Percentiles rank a stretch among this genome's conserved stretches.
These are phyloP conservation scores for Jimgerdemannia lactiflua DNA, from an alignment of 192 early-diverging fungal species.

Conservation along the genomic window DNA sequence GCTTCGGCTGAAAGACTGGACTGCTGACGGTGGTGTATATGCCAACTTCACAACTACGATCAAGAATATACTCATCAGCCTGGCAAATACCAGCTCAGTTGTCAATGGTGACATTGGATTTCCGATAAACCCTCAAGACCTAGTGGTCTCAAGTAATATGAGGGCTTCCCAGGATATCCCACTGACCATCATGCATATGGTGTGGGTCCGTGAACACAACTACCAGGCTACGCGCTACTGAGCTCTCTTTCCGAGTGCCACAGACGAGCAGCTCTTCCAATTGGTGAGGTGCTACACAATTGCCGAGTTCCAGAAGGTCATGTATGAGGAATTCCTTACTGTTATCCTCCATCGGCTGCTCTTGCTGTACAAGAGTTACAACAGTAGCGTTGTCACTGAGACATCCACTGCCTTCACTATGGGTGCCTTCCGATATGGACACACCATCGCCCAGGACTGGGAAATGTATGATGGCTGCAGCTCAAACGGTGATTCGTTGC, in stretches of 20 bases:
- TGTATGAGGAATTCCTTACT: conserved; percentile 8
- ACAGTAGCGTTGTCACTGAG: conserved; percentile 1
- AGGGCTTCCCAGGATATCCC: conserved; percentile 41
- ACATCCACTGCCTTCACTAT: conserved; percentile 6
- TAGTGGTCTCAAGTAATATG: conserved; percentile 7
- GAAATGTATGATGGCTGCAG: conserved; percentile 10
- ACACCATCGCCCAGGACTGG: not conserved
- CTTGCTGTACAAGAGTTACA: conserved; percentile 4
- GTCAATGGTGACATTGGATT: conserved; percentile 4
- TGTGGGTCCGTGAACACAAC: conserved; percentile 8
- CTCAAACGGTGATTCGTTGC: not conserved
- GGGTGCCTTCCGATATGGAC: conserved; percentile 3
- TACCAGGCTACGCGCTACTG: conserved; percentile 3
- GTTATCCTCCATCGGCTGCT: not conserved
- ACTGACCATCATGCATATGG: conserved; percentile 12
- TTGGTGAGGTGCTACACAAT: not conserved
- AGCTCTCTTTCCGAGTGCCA: not conserved
- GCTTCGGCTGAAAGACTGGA: conserved; percentile 7
- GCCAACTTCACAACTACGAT: conserved; percentile 1
- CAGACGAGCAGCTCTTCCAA: conserved; percentile 11
- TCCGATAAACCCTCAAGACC: conserved; percentile 1
- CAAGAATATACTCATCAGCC: conserved; percentile 6
- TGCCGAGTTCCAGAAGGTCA: conserved; percentile 10
- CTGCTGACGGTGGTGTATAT: not conserved
- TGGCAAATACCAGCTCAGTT: not conserved